A percentile compares a stretch with the other conserved stretches of the same genome.
phyloP scores from a whole-genome alignment of 768 basidiomycete species.

The Mycena chlorophos region DNA sequence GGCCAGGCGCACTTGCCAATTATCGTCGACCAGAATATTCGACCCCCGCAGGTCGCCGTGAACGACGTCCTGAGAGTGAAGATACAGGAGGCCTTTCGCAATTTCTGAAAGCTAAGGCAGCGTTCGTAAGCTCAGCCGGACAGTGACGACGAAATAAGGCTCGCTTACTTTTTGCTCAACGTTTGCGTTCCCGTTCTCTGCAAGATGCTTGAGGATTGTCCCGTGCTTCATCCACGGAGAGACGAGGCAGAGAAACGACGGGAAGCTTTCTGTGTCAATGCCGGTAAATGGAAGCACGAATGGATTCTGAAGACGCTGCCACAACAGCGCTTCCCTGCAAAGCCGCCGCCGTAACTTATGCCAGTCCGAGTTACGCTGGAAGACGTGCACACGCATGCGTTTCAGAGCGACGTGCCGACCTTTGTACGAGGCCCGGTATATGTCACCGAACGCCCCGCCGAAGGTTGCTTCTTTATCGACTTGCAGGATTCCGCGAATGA shows the following conservation, averaged over 20 bases:
- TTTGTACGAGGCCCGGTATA: conserved; percentile 25
- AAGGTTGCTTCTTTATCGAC: conserved; percentile 25
- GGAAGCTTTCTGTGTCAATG: conserved; percentile 29
- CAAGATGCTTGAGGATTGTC: conserved; percentile 23
- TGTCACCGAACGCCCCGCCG: conserved; percentile 33
- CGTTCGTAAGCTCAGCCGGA: no score
- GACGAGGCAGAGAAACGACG: conserved; percentile 33
- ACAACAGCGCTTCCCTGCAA: conserved; percentile 32
- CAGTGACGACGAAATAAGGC: no score
- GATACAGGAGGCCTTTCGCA: conserved; percentile 32
- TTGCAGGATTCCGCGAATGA: conserved; percentile 25
- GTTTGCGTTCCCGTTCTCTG: conserved; percentile 33
- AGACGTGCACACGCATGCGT: conserved; percentile 29
- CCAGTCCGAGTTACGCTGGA: conserved; percentile 19
- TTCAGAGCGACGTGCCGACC: conserved; percentile 30
- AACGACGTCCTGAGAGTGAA: conserved; percentile 37
- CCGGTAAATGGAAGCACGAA: conserved; percentile 43
- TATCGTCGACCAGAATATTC: conserved; percentile 27
- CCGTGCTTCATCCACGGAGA: conserved; percentile 39
- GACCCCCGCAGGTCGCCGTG: conserved; percentile 48
- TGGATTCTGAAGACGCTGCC: conserved; percentile 31
- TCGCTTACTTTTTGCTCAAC: conserved; percentile 29
- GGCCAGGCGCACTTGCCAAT: conserved; percentile 25
- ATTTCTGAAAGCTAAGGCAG: conserved; percentile 32
- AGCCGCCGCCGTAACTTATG: conserved; percentile 28